Conservation (phyloP, 2,329 filamentous ascomycete genomes). For the Claviceps monticola region DNA sequence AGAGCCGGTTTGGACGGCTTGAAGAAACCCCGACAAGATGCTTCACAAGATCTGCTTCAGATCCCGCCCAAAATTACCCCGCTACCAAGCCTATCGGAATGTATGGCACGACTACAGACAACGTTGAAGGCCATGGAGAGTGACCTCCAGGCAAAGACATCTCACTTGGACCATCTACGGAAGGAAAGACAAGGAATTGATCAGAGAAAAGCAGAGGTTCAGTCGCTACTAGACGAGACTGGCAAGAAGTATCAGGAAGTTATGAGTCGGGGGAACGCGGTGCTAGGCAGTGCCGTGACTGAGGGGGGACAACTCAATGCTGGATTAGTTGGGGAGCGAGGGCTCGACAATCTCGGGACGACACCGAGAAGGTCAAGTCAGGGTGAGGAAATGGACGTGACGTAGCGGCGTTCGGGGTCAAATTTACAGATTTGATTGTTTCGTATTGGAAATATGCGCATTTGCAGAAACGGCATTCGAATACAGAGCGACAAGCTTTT, state of each 20-base stretch:
- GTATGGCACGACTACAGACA: slow-evolving; percentile 48
- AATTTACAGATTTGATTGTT: not conserved
- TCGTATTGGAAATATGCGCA: not conserved
- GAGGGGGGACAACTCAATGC: not conserved
- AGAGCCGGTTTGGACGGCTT: slow-evolving; percentile 72
- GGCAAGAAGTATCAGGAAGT: slow-evolving; percentile 47
- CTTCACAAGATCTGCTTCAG: slow-evolving; percentile 28
- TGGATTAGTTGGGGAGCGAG: slow-evolving; percentile 18
- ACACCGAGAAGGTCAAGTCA: slow-evolving; percentile 15
- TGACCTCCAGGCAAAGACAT: slow-evolving; percentile 44
- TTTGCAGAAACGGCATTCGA: no score
- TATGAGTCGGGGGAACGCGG: slow-evolving; percentile 19
- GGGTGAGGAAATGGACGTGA: slow-evolving; percentile 9
- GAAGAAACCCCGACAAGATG: slow-evolving; percentile 26
- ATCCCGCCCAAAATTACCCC: slow-evolving; percentile 64
- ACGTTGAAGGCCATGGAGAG: slow-evolving; percentile 50
- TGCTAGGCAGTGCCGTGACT: not conserved
- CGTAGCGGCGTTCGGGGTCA: not conserved
- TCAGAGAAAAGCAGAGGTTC: slow-evolving; percentile 63
- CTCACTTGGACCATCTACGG: slow-evolving; percentile 50
- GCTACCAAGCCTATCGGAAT: slow-evolving; percentile 57
- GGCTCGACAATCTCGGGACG: slow-evolving; percentile 22
- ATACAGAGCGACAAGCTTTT: no score
- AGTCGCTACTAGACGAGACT: slow-evolving; percentile 66
- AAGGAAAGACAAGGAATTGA: slow-evolving; percentile 55